These are phyloP conservation scores for Calonectria ilicicola DNA, from an alignment of 2,329 filamentous ascomycete genomes.

Conservation along the genomic window DNA sequence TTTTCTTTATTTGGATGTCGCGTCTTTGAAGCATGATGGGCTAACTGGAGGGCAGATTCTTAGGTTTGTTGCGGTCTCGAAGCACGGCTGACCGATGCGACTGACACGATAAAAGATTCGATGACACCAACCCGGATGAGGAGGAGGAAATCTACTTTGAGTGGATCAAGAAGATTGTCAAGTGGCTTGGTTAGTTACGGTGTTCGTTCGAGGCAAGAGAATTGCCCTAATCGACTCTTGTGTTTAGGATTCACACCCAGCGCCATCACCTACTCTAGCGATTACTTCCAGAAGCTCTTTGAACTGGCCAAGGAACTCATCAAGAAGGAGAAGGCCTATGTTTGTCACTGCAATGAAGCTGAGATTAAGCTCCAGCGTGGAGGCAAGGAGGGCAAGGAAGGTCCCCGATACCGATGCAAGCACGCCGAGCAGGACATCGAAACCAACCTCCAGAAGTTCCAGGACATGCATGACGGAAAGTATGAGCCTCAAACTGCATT, in stretches of 20 bases:
- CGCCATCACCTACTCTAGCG: slow-evolving; percentile 86
- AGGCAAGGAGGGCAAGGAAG: slow-evolving; percentile 73
- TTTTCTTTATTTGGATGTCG: neutral
- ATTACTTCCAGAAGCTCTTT: slow-evolving; percentile 91
- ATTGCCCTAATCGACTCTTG: slow-evolving; percentile 14
- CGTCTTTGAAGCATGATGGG: neutral
- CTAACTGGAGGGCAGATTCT: slow-evolving; percentile 43
- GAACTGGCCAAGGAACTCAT: slow-evolving; percentile 90
- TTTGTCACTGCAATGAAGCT: slow-evolving; percentile 87
- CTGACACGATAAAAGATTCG: slow-evolving; percentile 69
- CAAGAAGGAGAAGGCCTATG: slow-evolving; percentile 77
- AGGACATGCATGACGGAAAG: slow-evolving; percentile 91
- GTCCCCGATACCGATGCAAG: slow-evolving; percentile 81
- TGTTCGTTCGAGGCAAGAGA: neutral
- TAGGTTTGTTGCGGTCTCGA: slow-evolving; percentile 35
- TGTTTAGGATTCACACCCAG: slow-evolving; percentile 74
- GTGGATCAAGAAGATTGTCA: slow-evolving; percentile 88
- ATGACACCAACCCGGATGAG: slow-evolving; percentile 95
- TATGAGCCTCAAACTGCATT: slow-evolving; percentile 88
- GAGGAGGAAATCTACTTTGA: slow-evolving; percentile 92
- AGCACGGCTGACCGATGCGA: neutral
- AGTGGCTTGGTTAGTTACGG: slow-evolving; percentile 69
- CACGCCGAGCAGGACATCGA: slow-evolving; percentile 82
- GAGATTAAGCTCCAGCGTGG: slow-evolving; percentile 91
- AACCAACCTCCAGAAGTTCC: slow-evolving; percentile 84